Conservation (phyloP, 495 filamentous ascomycete species). For the Rusavskia elegans region DNA sequence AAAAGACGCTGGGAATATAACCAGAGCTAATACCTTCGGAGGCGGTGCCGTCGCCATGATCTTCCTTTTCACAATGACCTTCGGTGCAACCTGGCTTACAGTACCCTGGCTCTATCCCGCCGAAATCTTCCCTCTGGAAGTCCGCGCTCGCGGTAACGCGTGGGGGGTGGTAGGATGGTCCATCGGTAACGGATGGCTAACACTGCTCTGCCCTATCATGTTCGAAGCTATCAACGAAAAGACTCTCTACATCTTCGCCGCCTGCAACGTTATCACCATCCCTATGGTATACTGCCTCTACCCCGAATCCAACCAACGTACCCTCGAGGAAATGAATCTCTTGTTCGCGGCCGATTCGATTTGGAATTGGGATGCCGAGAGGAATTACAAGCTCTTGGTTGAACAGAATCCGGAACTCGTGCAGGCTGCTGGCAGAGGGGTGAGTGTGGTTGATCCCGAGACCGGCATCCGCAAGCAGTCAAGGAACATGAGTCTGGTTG, state of each 20-base stretch:
- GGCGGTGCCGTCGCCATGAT: slow-evolving; percentile 47
- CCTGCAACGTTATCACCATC: slow-evolving; percentile 41
- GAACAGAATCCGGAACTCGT: slow-evolving; percentile 32
- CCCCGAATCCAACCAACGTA: slow-evolving; percentile 50
- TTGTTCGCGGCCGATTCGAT: slow-evolving; percentile 41
- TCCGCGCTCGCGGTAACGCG: slow-evolving; percentile 51
- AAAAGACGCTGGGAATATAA: slow-evolving; percentile 15
- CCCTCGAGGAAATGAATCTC: slow-evolving; percentile 53
- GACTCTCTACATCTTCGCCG: slow-evolving; percentile 49
- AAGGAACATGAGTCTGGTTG: slow-evolving; percentile 8
- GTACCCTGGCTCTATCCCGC: slow-evolving; percentile 56
- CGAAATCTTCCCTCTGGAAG: slow-evolving; percentile 52
- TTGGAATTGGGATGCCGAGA: slow-evolving; percentile 51
- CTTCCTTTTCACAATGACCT: slow-evolving; percentile 50
- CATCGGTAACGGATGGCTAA: slow-evolving; percentile 50
- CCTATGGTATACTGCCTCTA: slow-evolving; percentile 51
- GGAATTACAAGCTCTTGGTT: slow-evolving; percentile 31
- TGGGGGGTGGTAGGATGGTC: slow-evolving; percentile 60
- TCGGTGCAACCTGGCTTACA: slow-evolving; percentile 56
- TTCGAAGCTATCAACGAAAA: slow-evolving; percentile 44
- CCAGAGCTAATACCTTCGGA: slow-evolving; percentile 30
- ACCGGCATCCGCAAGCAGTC: slow-evolving; percentile 2
- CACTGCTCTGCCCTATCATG: slow-evolving; percentile 44
- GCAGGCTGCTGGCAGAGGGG: slow-evolving; percentile 22
- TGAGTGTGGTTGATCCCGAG: slow-evolving; percentile 29